Evolutionary conservation across 495 filamentous ascomycete genomes (phyloP).

Genomic region (Parathielavia appendiculata): DNA sequence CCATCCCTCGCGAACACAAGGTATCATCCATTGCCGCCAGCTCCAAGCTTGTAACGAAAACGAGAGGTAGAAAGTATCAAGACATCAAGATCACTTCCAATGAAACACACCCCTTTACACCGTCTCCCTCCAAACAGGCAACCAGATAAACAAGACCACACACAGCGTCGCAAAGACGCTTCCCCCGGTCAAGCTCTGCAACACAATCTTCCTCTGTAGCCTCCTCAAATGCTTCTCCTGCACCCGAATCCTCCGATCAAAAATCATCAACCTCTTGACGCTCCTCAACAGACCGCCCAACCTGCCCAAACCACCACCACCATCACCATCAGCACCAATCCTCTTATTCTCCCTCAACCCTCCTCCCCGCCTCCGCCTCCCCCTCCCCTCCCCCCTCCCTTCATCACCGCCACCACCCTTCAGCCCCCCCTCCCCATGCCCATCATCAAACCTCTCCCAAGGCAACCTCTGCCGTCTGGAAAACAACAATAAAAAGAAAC

Average conservation of each 20-base stretch:
- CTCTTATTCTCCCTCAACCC: conserved; percentile 13
- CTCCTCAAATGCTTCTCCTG: conserved; percentile 36
- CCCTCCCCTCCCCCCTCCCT: background rate
- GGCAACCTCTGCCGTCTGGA: conserved; percentile 37
- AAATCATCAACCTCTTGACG: conserved; percentile 40
- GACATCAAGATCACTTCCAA: background rate
- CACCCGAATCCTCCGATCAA: conserved; percentile 39
- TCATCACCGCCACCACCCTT: background rate
- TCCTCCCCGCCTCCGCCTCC: conserved; percentile 6
- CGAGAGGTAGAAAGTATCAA: background rate
- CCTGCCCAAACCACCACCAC: conserved; percentile 2
- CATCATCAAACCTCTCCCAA: conserved; percentile 41
- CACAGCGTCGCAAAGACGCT: conserved; percentile 33
- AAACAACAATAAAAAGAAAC: conserved; percentile 42
- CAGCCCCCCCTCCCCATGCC: conserved; percentile 9
- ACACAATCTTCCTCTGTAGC: conserved; percentile 39
- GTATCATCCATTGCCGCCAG: conserved; percentile 1
- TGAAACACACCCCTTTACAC: conserved; percentile 1
- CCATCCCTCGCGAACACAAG: background rate
- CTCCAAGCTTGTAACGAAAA: background rate
- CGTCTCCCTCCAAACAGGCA: conserved; percentile 39
- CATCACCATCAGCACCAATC: background rate
- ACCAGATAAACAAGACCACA: conserved; percentile 35
- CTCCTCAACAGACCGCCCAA: conserved; percentile 18
- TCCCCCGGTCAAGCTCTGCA: conserved; percentile 38